phyloP scores from a whole-genome alignment of 1,284 basidiomycete species.

The Golubevia sp. region DNA sequence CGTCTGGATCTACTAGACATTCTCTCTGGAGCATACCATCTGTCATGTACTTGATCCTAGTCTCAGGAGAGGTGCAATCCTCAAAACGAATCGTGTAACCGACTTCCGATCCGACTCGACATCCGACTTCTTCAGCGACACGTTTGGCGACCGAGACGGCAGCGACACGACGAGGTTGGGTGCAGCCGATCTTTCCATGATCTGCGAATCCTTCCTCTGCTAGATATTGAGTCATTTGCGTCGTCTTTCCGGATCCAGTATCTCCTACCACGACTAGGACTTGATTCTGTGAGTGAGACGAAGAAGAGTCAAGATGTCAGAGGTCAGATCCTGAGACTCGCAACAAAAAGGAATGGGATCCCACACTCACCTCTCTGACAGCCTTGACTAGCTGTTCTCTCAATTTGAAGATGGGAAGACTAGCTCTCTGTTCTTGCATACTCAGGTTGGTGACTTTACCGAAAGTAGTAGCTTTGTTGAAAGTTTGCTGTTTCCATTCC shows the following conservation, averaged over 20 bases:
- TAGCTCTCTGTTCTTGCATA: conserved; percentile 90
- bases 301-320: conserved; percentile 4
- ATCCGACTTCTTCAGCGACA: conserved; percentile 96
- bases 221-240: conserved; percentile 88
- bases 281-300: conserved; percentile 73
- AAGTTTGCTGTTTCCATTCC: conserved; percentile 88
- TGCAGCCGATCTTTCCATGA: conserved; percentile 88
- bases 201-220: conserved; percentile 87
- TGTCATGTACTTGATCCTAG: conserved; percentile 99
- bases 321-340: conserved; percentile 2
- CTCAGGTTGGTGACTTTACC: conserved; percentile 87
- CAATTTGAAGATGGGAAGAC: conserved; percentile 92
- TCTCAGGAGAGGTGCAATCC: conserved; percentile 96
- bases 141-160: conserved; percentile 99
- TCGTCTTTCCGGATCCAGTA: conserved; percentile 71
- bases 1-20: conserved; percentile 91
- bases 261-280: conserved; percentile 91
- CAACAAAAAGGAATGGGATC: not conserved
- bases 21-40: conserved; percentile 99
- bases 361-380: conserved; percentile 75
- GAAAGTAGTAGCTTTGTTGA: conserved; percentile 96
- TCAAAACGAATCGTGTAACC: conserved; percentile 99
- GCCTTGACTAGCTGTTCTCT: conserved; percentile 89
- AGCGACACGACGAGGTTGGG: conserved; percentile 96
- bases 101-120: conserved; percentile 92